Evolutionary conservation across 768 basidiomycete genomes (phyloP).

Genomic region (Podaxis mareebaensis): DNA sequence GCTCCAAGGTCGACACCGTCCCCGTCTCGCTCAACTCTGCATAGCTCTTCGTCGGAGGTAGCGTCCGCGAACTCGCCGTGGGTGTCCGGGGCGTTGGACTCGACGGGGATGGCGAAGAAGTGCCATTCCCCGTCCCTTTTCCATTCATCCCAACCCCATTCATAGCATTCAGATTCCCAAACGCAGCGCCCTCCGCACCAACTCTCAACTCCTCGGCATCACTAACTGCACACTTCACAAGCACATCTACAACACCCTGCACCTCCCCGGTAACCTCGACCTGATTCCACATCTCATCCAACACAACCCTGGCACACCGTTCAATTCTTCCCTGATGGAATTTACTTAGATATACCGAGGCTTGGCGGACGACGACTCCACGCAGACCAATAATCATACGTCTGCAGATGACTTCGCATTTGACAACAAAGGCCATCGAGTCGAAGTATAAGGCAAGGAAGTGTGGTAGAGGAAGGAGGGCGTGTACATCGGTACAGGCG

Average conservation of each 20-base stretch:
- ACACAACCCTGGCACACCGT: slow-evolving; percentile 84
- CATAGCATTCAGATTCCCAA: slow-evolving; percentile 18
- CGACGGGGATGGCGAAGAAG: not conserved
- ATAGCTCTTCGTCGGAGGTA: slow-evolving; percentile 11
- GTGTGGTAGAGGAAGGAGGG: slow-evolving; percentile 64
- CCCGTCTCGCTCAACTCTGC: slow-evolving; percentile 6
- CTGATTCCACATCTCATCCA: slow-evolving; percentile 94
- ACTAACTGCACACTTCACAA: slow-evolving; percentile 79
- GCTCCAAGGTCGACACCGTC: not conserved
- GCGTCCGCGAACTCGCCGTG: not conserved
- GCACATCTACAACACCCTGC: slow-evolving; percentile 70
- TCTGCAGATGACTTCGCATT: slow-evolving; percentile 81
- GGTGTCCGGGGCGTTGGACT: not conserved
- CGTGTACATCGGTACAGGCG: slow-evolving; percentile 77
- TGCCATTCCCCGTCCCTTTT: not conserved
- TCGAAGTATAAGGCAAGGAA: slow-evolving; percentile 83
- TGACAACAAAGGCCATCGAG: slow-evolving; percentile 89
- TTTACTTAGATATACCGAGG: slow-evolving; percentile 80
- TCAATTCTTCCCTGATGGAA: slow-evolving; percentile 85
- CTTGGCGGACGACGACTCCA: slow-evolving; percentile 85
- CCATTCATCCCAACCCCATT: slow-evolving; percentile 3
- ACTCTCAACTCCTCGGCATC: slow-evolving; percentile 74
- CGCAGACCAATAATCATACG: slow-evolving; percentile 93
- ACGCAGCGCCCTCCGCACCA: slow-evolving; percentile 29
- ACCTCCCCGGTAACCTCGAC: slow-evolving; percentile 66